phyloP scores from a whole-genome alignment of 2,329 filamentous ascomycete species.

The Aspergillus eucalypticola region DNA sequence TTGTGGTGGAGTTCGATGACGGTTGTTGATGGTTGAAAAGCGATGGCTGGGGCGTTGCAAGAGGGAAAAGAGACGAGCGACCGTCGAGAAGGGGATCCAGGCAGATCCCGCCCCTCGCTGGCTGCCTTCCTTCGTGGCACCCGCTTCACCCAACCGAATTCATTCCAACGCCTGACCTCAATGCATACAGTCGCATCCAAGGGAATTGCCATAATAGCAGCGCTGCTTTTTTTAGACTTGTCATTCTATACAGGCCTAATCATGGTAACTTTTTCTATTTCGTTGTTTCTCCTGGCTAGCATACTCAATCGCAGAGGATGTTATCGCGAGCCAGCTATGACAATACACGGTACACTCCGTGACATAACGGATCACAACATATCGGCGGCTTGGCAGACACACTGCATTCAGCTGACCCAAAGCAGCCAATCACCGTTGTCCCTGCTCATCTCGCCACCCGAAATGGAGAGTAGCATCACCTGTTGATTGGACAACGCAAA shows the following conservation, averaged over 20 bases:
- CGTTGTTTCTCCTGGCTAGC: neutral
- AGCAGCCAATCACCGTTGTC: conserved; percentile 10
- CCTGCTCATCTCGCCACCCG: neutral
- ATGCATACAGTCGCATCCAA: no score
- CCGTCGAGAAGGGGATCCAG: neutral
- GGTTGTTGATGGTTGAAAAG: conserved; percentile 1
- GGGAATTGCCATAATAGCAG: no score
- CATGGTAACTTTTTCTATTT: no score
- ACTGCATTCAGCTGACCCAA: conserved; percentile 18
- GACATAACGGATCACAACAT: neutral
- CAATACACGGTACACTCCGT: neutral
- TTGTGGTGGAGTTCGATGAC: conserved; percentile 7
- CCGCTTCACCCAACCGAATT: neutral
- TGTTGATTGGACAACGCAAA: conserved; percentile 16
- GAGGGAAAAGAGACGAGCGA: neutral
- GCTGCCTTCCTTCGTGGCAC: neutral
- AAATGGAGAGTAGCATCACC: neutral
- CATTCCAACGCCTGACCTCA: neutral
- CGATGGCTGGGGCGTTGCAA: neutral
- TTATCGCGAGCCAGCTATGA: neutral
- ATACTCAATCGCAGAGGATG: neutral
- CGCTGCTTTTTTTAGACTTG: no score
- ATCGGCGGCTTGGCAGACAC: conserved; percentile 12
- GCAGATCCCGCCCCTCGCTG: neutral
- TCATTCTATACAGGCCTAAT: no score